These are phyloP conservation scores for Gracilariopsis chorda DNA, from an alignment of 23 red algal species.

Conservation along the genomic window DNA sequence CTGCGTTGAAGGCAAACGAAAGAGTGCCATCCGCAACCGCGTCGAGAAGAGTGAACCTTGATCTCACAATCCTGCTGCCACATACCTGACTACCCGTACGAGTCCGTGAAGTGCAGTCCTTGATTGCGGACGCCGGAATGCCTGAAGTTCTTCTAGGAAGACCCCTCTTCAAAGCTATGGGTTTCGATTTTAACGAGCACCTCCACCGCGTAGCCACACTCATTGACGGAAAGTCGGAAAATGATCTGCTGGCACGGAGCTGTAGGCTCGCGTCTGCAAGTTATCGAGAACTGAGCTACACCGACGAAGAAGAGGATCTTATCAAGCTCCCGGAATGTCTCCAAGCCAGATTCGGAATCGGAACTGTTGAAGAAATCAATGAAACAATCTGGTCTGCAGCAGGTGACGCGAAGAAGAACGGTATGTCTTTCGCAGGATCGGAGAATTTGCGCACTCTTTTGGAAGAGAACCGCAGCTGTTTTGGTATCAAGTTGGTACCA, in stretches of 20 bases:
- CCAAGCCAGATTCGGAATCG: background rate
- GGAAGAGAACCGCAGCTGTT: background rate
- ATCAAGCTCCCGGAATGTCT: background rate
- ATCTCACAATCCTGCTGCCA: background rate
- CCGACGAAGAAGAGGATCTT: background rate
- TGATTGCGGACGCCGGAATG: background rate
- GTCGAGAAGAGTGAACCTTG: background rate
- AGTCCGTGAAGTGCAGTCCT: background rate
- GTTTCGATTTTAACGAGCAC: conserved; percentile 9
- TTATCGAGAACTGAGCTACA: background rate
- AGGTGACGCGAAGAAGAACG: background rate
- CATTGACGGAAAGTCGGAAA: background rate
- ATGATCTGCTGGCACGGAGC: background rate
- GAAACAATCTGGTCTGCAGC: background rate
- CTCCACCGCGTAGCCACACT: background rate
- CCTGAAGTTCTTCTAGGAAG: background rate
- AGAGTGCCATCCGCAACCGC: background rate
- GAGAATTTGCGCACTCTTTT: background rate
- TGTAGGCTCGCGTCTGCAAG: background rate
- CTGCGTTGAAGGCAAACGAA: background rate
- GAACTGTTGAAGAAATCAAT: background rate
- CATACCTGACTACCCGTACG: background rate
- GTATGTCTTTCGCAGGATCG: background rate
- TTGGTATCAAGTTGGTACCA: background rate
- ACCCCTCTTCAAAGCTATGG: background rate